Percentiles rank a stretch among this genome's conserved stretches.
Conservation (phyloP, 306 rosid species). For the Betula pendula region DNA sequence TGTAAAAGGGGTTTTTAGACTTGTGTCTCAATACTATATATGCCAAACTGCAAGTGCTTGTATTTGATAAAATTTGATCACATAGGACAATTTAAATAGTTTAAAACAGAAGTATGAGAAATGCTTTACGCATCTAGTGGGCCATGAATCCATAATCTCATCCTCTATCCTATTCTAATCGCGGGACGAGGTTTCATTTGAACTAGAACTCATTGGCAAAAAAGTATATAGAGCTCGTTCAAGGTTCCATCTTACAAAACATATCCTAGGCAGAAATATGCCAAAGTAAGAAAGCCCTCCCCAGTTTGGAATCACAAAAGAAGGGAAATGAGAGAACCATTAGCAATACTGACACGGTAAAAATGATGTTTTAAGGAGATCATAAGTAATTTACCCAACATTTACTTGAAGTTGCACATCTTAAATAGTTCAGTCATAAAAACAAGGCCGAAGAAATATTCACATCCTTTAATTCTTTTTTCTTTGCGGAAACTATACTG, state of each 20-base stretch:
- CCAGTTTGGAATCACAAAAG: not conserved
- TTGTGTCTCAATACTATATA: not conserved
- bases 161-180: not conserved
- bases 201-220: not conserved
- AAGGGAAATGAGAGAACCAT: not conserved
- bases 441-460: not conserved
- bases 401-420: not conserved
- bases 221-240: not conserved
- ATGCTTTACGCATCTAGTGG: not conserved
- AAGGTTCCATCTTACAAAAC: not conserved
- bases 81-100: not conserved
- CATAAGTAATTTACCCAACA: not conserved
- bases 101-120: not conserved
- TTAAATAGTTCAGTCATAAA: not conserved
- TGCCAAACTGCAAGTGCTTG: not conserved
- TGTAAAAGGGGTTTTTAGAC: not conserved
- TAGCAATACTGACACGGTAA: not conserved
- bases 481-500: not conserved
- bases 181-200: not conserved
- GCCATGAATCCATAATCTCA: not conserved
- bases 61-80: not conserved
- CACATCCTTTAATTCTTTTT: not conserved
- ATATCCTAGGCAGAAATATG: not conserved
- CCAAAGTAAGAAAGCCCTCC: not conserved
- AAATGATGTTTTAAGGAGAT: not conserved